Evolutionary conservation across 1,284 basidiomycete genomes (phyloP).

Genomic region (Ustilago curta): DNA sequence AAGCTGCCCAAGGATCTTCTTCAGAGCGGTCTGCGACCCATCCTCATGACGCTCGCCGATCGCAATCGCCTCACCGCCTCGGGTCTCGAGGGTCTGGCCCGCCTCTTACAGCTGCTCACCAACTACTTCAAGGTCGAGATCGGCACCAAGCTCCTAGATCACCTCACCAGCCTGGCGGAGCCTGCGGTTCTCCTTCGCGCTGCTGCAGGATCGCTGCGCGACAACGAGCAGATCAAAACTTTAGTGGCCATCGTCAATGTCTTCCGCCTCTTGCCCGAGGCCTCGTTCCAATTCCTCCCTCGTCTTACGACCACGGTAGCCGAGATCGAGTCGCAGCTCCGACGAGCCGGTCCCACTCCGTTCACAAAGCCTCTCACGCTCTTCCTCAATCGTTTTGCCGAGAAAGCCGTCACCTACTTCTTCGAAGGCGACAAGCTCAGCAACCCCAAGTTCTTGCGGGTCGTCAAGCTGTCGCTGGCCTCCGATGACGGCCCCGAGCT

Average conservation of each 20-base stretch:
- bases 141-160: conserved; percentile 94
- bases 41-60: conserved; percentile 97
- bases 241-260: conserved; percentile 95
- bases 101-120: conserved; percentile 92
- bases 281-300: conserved; percentile 91
- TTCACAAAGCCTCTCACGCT: conserved; percentile 93
- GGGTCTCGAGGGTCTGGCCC: conserved; percentile 90
- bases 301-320: conserved; percentile 87
- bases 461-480: conserved; percentile 59
- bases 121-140: conserved; percentile 99
- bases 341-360: conserved; percentile 88
- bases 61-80: conserved; percentile 93
- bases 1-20: conserved; percentile 95
- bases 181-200: conserved; percentile 61
- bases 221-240: conserved; percentile 91
- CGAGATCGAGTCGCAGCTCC: conserved; percentile 91
- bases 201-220: conserved; percentile 71
- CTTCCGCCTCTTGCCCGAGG: conserved; percentile 87
- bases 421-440: conserved; percentile 77
- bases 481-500: conserved; percentile 60
- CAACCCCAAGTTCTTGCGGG: conserved; percentile 68
- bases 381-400: conserved; percentile 90
- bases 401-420: conserved; percentile 86
- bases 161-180: conserved; percentile 71
- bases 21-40: conserved; percentile 93